Evolutionary conservation across 2,329 filamentous ascomycete genomes (phyloP), one percentile per base, ranked within the genome.

Genomic region (Albophoma yamanashiensis): DNA sequence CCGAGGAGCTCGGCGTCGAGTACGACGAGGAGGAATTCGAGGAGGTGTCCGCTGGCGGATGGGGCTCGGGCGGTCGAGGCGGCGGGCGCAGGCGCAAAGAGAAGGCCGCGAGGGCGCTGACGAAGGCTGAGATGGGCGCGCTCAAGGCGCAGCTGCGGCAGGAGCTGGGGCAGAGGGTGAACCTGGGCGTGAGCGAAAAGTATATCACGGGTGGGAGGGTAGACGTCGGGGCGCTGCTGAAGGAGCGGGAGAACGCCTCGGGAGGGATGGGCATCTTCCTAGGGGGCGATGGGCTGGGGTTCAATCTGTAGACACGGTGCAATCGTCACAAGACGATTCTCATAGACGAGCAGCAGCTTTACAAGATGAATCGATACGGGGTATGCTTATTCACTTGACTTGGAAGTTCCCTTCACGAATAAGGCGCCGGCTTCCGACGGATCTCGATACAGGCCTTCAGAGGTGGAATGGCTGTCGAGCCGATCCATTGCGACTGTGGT

Each of bases 1-100:
- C 94, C 0, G 92, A 97, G 61, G 93, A 97, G 64, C 80, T 99
- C 0, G 94, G 94, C 0, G 90, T 97, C 0, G 93, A 97, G 58
- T 96, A 96, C 70, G 92, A 97, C 70, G 89, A 86, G 62, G 92
- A 96, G 42, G 91, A 95, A 55, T 88, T 96, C 63, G 89, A 89
- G 64, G 91, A 94, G 40, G 89, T 91, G 50, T 87, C 92, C 9
- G 60, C 62, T 61, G 87, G 81, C 45, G 80, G 79, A 9, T 84
- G 86, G 8, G 80, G 78, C 59, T 81, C 82, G 68, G 82, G 83
- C 56, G 88, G 89, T 0, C 81, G 91, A 42, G 91, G 91, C 9
- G 85, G 84, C 45, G 88, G 89, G 1, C 78, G 90, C 47, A 89
- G 88, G 74, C 80, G 85, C 74, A 89, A 89, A 75, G 88, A 94